phyloP scores from a whole-genome alignment of 208 protist species.

The Herpetomonas muscarum region DNA sequence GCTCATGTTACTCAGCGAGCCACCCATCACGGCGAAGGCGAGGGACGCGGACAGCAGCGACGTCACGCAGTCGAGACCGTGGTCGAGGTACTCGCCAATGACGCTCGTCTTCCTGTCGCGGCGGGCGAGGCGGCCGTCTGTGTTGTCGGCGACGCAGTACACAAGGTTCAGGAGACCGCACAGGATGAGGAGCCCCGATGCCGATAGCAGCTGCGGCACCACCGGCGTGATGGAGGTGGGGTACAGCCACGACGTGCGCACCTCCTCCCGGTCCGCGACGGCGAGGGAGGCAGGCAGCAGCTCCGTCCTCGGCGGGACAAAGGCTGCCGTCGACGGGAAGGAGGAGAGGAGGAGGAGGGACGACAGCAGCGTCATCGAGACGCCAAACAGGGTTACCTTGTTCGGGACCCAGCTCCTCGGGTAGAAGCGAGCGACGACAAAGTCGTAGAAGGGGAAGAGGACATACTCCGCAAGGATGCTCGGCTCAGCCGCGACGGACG shows the following conservation, averaged over 20 bases:
- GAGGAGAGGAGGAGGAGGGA: slow-evolving; percentile 72
- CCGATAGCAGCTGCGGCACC: slow-evolving; percentile 28
- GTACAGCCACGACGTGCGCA: slow-evolving; percentile 32
- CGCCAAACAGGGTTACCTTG: slow-evolving; percentile 74
- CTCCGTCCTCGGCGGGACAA: slow-evolving; percentile 43
- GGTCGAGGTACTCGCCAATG: slow-evolving; percentile 90
- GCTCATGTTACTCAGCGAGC: slow-evolving; percentile 64
- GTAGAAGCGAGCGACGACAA: slow-evolving; percentile 42
- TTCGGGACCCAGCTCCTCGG: slow-evolving; percentile 72
- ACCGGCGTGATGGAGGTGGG: slow-evolving; percentile 35
- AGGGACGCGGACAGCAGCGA: slow-evolving; percentile 76
- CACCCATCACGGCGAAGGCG: slow-evolving; percentile 48
- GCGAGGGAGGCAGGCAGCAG: slow-evolving; percentile 44
- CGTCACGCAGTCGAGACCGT: slow-evolving; percentile 89
- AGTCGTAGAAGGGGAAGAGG: slow-evolving; percentile 80
- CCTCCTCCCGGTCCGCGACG: slow-evolving; percentile 10
- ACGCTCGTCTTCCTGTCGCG: slow-evolving; percentile 66
- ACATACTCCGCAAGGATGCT: slow-evolving; percentile 76
- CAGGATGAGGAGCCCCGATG: slow-evolving; percentile 38
- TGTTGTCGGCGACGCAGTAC: slow-evolving; percentile 90
- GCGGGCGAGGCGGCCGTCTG: slow-evolving; percentile 83
- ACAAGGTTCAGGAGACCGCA: slow-evolving; percentile 75
- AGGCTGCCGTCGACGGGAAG: slow-evolving; percentile 54
- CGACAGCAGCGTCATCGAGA: slow-evolving; percentile 60
- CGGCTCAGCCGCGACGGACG: slow-evolving; percentile 38